Conservation (phyloP, 2,329 filamentous ascomycete genomes). For the Aureobasidium namibiae region DNA sequence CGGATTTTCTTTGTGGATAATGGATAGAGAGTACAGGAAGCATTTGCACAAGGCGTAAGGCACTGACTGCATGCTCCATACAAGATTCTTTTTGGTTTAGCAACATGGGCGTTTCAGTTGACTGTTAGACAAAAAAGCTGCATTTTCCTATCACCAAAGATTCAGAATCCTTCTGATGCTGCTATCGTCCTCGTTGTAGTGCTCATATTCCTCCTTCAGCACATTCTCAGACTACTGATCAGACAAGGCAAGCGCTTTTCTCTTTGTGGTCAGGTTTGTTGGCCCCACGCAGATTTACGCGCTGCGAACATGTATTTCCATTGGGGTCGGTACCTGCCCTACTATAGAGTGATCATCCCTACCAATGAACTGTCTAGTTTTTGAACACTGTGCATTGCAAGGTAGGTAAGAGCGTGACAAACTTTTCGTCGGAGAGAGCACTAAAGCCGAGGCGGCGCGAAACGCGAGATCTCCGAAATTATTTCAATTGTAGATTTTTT, state of each 20-base stretch:
- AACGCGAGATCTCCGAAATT: neutral
- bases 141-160: neutral
- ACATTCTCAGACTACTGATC: neutral
- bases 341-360: too few relatives aligned
- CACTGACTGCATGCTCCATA: neutral
- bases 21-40: neutral
- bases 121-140: neutral
- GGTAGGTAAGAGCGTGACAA: neutral
- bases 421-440: neutral
- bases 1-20: conserved; percentile 1
- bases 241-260: neutral
- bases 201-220: neutral
- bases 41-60: conserved; percentile 8
- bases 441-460: neutral
- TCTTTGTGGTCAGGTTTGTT: neutral
- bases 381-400: too few relatives aligned
- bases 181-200: neutral
- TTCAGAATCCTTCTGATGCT: neutral
- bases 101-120: conserved; percentile 1
- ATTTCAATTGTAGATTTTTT: neutral
- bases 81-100: neutral
- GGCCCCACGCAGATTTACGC: too few relatives aligned
- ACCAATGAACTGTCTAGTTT: too few relatives aligned
- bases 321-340: too few relatives aligned
- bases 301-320: too few relatives aligned